Base-by-base conservation (phyloP, 2,329 filamentous ascomycete species). In the Madurella fahalii region DNA sequence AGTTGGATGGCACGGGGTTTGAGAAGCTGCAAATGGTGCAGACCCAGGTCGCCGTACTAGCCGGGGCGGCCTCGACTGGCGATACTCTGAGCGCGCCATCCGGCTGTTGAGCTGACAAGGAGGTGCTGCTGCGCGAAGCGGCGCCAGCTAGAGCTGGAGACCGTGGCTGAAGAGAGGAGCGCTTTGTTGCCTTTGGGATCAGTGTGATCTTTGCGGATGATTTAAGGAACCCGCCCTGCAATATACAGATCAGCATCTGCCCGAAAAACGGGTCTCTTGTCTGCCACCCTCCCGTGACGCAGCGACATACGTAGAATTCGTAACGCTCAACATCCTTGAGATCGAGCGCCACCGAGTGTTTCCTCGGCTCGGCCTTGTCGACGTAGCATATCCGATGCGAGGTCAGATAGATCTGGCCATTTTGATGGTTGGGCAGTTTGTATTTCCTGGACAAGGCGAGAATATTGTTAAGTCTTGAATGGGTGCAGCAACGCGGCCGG, bases 321-420 rank as follows among this genome's bases (percentile, higher is more conserved):
- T 86, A 87, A 62, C 88, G 84, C 64, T 99, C 94, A 43, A 99
- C 84, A 68, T 96, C 89, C 68, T 92, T 95, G 52, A 99, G 75
- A 62, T 96, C 89, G 51, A 99, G 79, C 15, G 89, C 88, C 32
- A 92, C 82, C 0, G 92, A 96, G 69, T 89, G 84, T 67, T 87
- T 88, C 59, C 93, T 83, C 15, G 94, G 91, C 60, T 96, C 87
- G 32, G 84, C 80, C 65, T 91, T 87, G 68, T 96, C 92, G 60
- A 99, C 89, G 69, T 97, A 99, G 76, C 93, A 99, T 58, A 90
- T 85, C 50, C 94, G 88, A 72, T 97, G 93, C 9, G 94, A 96
- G 16, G 94, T 99, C 72, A 99, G 72, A 70, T 99, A 99, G 52
- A 94, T 90, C 74, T 96, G 91, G 49, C 94, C 94, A 75, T 96